Evolutionary conservation across 306 rosid genomes (phyloP), one percentile per base, ranked within the genome.

Genomic region (Canavalia ensiformis): DNA sequence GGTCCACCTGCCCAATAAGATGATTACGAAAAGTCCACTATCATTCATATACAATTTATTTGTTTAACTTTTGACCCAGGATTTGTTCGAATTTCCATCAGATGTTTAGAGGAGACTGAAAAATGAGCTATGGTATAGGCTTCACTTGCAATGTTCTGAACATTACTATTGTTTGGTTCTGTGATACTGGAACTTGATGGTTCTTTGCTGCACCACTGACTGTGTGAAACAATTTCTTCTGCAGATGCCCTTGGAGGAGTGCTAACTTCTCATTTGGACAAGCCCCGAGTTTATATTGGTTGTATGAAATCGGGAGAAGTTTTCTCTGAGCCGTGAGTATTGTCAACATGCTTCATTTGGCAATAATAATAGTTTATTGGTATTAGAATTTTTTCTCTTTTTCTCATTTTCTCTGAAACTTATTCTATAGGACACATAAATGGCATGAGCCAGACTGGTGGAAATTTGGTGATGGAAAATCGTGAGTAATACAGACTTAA

Each of bases 251-350:
- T 90, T 62, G 92, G 92, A 87, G 89, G 88, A 78, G 82, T 84
- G 39, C 84, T 92, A 52, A 69, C 91, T 65, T 63, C 80, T 12
- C 84, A 88, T 81, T 76, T 90, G 86, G 85, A 88, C 79, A 87
- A 92, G 85, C 77, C 90, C 63, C 90, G 86, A 55, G 80, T 84
- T 66, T 92, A 92, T 88, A 72, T 90, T 70, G 97, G 97, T 50
- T 90, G 94, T 68, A 92, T 92, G 97, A 92, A 90, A 87, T 92
- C 97, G 64, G 97, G 94, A 80, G 84, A 90, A 86, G 92, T 92
- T 69, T 83, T 88, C 81, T 90, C 97, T 52, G 92, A 90, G 50
- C 88, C 81, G 92, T 92, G 82, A 87, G 94, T 92, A 63, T 72
- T 28, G 44, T 74, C 56, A 54, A 46, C 49, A 51, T 59, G 7